These are phyloP conservation scores for Psilocybe cyanescens DNA, from an alignment of 768 basidiomycete genomes.

Conservation along the genomic window DNA sequence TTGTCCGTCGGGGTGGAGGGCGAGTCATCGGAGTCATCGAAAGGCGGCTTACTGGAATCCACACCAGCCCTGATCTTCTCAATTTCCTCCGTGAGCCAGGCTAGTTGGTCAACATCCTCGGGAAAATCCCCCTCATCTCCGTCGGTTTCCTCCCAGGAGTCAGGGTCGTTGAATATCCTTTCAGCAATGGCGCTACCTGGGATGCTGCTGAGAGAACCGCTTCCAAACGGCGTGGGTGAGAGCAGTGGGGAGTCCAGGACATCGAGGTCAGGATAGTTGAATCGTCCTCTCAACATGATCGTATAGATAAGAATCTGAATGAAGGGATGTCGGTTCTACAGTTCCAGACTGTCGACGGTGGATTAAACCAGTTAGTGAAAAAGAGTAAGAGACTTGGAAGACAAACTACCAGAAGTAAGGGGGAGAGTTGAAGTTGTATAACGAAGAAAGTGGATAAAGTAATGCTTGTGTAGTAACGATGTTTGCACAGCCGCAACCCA, in stretches of 20 bases:
- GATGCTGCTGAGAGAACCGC: conserved; percentile 29
- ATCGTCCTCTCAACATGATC: conserved; percentile 32
- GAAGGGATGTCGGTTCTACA: conserved; percentile 22
- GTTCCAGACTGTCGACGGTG: conserved; percentile 31
- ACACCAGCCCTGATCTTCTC: conserved; percentile 29
- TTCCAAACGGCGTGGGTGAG: conserved; percentile 30
- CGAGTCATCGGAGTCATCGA: conserved; percentile 10
- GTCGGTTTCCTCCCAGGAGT: conserved; percentile 40
- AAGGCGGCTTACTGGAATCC: conserved; percentile 10
- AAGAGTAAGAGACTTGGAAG: conserved; percentile 3
- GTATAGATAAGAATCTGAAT: conserved; percentile 13
- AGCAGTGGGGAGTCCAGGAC: conserved; percentile 41
- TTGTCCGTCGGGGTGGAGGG: conserved; percentile 15
- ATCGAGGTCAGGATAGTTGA: conserved; percentile 40
- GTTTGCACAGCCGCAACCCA: conserved; percentile 10
- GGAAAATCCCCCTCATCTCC: conserved; percentile 31
- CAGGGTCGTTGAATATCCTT: conserved; percentile 45
- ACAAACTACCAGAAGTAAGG: not conserved
- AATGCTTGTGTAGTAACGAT: conserved; percentile 7
- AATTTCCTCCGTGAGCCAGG: conserved; percentile 39
- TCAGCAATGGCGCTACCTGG: conserved; percentile 45
- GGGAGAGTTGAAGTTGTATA: not conserved
- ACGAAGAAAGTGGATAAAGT: not conserved
- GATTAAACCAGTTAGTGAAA: conserved; percentile 6
- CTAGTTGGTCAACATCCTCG: conserved; percentile 28